phyloP scores from a whole-genome alignment of 768 basidiomycete genomes.

The Coprinopsis sp. region DNA sequence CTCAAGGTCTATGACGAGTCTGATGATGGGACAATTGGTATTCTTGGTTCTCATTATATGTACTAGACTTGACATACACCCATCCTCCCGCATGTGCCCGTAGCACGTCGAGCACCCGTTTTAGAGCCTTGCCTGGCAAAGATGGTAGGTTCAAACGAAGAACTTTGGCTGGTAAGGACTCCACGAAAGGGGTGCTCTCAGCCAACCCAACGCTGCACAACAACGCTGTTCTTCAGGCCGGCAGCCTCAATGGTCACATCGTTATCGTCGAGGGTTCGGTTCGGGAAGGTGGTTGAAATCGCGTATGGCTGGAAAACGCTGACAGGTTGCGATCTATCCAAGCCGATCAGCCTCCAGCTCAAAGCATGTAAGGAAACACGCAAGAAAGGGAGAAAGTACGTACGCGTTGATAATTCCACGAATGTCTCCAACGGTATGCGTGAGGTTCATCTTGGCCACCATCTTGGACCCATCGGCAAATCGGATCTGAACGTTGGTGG shows the following conservation, averaged over 20 bases:
- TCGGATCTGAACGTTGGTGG: constrained; percentile 86
- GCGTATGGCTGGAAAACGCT: constrained; percentile 59
- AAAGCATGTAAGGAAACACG: background rate
- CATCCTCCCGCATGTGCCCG: too few species aligned
- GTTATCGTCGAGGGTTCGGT: constrained; percentile 61
- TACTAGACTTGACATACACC: too few species aligned
- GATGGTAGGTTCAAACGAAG: too few species aligned
- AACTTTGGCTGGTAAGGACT: too few species aligned
- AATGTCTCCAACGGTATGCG: constrained; percentile 83
- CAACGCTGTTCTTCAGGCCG: constrained; percentile 72
- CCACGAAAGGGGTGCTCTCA: background rate
- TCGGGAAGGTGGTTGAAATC: constrained; percentile 88
- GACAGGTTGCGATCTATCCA: constrained; percentile 63
- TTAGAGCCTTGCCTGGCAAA: too few species aligned
- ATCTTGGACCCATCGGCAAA: constrained; percentile 88
- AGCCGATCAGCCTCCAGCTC: too few species aligned
- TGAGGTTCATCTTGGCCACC: constrained; percentile 83
- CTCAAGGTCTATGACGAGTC: too few species aligned
- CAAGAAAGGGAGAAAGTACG: constrained; percentile 26
- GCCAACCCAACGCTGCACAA: constrained; percentile 75
- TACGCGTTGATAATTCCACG: constrained; percentile 88
- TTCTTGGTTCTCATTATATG: too few species aligned
- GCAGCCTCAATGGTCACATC: constrained; percentile 65
- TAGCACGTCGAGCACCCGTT: too few species aligned
- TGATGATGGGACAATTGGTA: too few species aligned